Evolutionary conservation across 2,329 filamentous ascomycete species (phyloP), one percentile per base, ranked within the genome.

Genomic region (Knoxdaviesia proteae): DNA sequence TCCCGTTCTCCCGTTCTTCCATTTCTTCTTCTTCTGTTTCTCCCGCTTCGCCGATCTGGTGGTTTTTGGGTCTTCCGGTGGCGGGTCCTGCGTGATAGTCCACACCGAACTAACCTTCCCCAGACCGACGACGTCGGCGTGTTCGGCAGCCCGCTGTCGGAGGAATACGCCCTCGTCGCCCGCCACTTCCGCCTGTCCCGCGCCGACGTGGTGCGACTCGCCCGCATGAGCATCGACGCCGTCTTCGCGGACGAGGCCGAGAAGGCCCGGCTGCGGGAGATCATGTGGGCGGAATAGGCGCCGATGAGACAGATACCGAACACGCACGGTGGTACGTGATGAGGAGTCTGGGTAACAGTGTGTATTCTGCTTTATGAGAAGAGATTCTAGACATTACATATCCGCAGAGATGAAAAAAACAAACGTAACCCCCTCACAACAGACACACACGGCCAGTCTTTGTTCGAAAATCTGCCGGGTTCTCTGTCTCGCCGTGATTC

Each of bases 91-190:
- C 6, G 34, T 37, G 20, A 30, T 32, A n/a, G 36, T 9, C 9
- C 7, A 9, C 7, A 10, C 8, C 6, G n/a, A 20, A 20, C 20
- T 20, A 20, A 20, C 20, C 32, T 37, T 11, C 32, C 37, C 5
- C 46, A 86, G 80, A 90, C 83, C 1, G 84, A 90, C 53, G 82
- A 90, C 51, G 78, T 88, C 7, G 84, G 82, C 2, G 74, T 90
- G 29, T 90, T 90, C 51, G 77, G 77, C 41, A 87, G 80, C 52
- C 66, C 72, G 0, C 58, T 87, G 4, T 86, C 80, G 1, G 77
- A 84, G 49, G 84, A 92, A 55, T 88, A 87, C 56, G 61, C 65
- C 6, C 68, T 90, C 3, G 79, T 80, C 4, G 75, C 79, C 1
- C 58, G 76, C 49, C 74, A 87, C 53, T 90, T 90, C 51, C 54